A percentile compares a stretch with the other conserved stretches of the same genome.
These are phyloP conservation scores for Suillus alpinus DNA, from an alignment of 768 basidiomycete species.

Conservation along the genomic window DNA sequence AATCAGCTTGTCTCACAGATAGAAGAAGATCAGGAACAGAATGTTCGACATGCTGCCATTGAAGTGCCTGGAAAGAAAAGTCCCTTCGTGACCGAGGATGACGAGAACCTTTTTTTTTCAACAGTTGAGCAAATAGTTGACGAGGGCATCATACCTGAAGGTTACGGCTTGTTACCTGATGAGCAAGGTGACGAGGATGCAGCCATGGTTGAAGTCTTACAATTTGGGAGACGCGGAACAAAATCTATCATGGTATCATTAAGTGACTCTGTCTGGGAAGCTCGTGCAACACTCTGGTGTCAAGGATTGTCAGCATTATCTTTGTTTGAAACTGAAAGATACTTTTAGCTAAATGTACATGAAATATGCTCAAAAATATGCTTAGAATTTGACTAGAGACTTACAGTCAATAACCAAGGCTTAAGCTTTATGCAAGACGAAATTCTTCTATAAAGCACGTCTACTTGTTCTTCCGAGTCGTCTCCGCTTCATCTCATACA, in stretches of 20 bases:
- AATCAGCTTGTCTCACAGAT: slow-evolving; percentile 8
- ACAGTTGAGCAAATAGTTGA: not conserved
- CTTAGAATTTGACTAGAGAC: not conserved
- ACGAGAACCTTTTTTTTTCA: not conserved
- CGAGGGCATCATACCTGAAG: slow-evolving; percentile 3
- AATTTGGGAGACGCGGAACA: not conserved
- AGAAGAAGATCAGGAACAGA: slow-evolving; percentile 1
- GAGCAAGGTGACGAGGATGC: slow-evolving; percentile 12
- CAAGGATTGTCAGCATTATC: slow-evolving; percentile 10
- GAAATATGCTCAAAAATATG: not conserved
- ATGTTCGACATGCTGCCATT: slow-evolving; percentile 1
- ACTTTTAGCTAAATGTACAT: not conserved
- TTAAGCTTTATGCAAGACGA: not conserved
- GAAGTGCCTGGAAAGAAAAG: slow-evolving; percentile 4
- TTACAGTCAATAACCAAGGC: not conserved
- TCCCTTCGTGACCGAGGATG: slow-evolving; percentile 9
- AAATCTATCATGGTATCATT: slow-evolving; percentile 12
- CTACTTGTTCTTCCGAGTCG: not conserved
- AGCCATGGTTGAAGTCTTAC: slow-evolving; percentile 11
- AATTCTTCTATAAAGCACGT: not conserved
- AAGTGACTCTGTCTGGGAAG: slow-evolving; percentile 13
- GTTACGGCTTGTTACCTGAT: slow-evolving; percentile 11
- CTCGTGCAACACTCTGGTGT: slow-evolving; percentile 14
- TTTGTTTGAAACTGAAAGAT: not conserved
- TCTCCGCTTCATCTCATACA: not conserved